Evolutionary conservation across 2,329 filamentous ascomycete species (phyloP), one percentile per base, ranked within the genome.

Genomic region (Fusarium nematophilum): DNA sequence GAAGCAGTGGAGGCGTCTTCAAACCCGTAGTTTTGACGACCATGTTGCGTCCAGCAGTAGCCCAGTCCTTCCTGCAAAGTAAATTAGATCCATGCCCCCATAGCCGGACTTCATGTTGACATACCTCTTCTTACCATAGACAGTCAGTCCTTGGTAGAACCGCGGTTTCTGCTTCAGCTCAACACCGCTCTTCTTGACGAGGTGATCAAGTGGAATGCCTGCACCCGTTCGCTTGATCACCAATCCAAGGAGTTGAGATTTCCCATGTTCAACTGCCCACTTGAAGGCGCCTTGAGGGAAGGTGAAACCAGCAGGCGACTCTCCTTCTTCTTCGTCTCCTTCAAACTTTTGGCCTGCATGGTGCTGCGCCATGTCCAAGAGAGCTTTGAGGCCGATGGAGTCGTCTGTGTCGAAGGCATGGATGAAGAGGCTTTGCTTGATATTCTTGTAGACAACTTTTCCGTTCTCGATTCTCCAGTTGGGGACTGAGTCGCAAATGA

Each of bases 131-230:
- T 86, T 87, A 3, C 91, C 91, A 61, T 90, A 87, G 2, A 96
- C 88, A 2, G 86, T 88, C 25, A 94, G 74, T 0, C 92, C 92
- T 72, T 91, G 89, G 69, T 96, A 96, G 72, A 86, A 91, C 14
- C 83, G 83, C 1, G 90, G 86, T 71, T 89, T 90, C 61, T 85
- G 78, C 47, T 85, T 80, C 42, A 88, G 72, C 65, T 89, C 82
- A 1, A 89, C 74, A 3, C 90, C 90, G 51, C 82, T 88, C 52
- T 83, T 84, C 73, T 88, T 84, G 36, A 90, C 83, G 6, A 95
- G 75, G 14, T 85, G 77, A 40, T 90, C 84, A 1, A 93, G 75
- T 0, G 90, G 89, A 55, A 94, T 83, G 1, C 90, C 90, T 4
- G 85, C 86, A 2, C 90, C 91, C 6, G 84, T 86, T 6, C 78